Evolutionary conservation across 2,329 filamentous ascomycete species (phyloP).

Genomic region (Mycosphaerella sp.): DNA sequence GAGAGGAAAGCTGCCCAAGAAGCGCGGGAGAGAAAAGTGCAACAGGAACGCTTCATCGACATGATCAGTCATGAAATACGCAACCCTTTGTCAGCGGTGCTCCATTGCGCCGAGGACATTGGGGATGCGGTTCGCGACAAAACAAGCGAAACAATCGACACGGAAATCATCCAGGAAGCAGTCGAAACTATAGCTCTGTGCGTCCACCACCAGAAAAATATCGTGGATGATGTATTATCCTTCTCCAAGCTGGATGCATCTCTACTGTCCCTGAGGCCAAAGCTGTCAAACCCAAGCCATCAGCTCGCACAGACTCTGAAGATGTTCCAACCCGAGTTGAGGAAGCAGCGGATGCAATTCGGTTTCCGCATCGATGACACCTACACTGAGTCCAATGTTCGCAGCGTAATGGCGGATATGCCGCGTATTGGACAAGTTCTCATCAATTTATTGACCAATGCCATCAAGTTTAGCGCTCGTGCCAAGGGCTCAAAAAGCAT

Average conservation of each 20-base stretch:
- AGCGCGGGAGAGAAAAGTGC: conserved; percentile 40
- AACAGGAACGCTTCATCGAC: conserved; percentile 44
- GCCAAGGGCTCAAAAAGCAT: conserved; percentile 24
- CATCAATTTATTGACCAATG: conserved; percentile 28
- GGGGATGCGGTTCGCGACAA: conserved; percentile 27
- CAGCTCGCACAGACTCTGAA: conserved; percentile 29
- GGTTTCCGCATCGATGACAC: conserved; percentile 26
- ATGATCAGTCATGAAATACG: conserved; percentile 41
- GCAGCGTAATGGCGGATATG: conserved; percentile 29
- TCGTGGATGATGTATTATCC: conserved; percentile 38
- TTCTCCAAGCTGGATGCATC: conserved; percentile 33
- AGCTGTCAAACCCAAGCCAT: conserved; percentile 24
- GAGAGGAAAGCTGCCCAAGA: conserved; percentile 41
- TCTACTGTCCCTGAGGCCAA: conserved; percentile 29
- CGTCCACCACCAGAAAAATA: conserved; percentile 40
- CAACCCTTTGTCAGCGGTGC: conserved; percentile 35
- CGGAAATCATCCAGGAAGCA: conserved; percentile 24
- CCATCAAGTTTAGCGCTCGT: conserved; percentile 33
- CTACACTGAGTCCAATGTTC: conserved; percentile 23
- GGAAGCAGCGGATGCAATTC: conserved; percentile 29
- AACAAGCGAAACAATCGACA: conserved; percentile 17
- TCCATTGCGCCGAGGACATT: conserved; percentile 43
- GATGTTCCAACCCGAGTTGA: conserved; percentile 35
- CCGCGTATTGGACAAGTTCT: conserved; percentile 26
- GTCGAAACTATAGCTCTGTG: conserved; percentile 39